A percentile compares a stretch with the other conserved stretches of the same genome.
phyloP scores from a whole-genome alignment of 306 rosid species.

The Trifolium pratense region DNA sequence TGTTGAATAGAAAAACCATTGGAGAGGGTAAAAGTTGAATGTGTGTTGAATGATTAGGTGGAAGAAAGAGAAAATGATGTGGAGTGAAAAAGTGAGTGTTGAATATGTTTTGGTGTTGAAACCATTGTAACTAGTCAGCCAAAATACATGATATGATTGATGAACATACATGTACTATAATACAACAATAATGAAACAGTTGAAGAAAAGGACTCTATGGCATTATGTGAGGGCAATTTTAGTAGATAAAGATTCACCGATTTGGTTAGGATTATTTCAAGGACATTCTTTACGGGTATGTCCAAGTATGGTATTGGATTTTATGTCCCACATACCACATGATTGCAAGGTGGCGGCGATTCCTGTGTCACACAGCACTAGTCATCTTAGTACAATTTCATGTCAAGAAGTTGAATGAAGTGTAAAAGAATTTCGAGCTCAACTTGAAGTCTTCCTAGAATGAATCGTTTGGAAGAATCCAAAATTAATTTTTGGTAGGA shows the following conservation, averaged over 20 bases:
- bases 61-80: no score
- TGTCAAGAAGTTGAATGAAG: no score
- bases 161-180: conserved; percentile 27
- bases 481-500: no score
- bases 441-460: no score
- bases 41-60: no score
- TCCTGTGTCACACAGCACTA: not conserved
- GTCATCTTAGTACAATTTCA: not conserved
- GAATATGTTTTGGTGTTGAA: no score
- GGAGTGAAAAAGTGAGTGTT: no score
- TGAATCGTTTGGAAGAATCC: no score
- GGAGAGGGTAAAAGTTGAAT: no score
- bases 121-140: no score
- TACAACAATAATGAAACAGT: conserved; percentile 28
- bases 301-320: conserved; percentile 15
- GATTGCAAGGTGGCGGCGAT: not conserved
- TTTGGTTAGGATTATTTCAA: conserved; percentile 31
- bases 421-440: no score
- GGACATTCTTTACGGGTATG: conserved; percentile 33
- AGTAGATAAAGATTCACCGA: conserved; percentile 39
- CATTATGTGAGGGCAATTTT: conserved; percentile 24
- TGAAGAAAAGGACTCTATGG: conserved; percentile 33
- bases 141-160: conserved; percentile 22
- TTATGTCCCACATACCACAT: not conserved
- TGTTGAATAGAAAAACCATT: no score